phyloP scores from a whole-genome alignment of 1,284 basidiomycete species.

The Rhodotorula sp. region DNA sequence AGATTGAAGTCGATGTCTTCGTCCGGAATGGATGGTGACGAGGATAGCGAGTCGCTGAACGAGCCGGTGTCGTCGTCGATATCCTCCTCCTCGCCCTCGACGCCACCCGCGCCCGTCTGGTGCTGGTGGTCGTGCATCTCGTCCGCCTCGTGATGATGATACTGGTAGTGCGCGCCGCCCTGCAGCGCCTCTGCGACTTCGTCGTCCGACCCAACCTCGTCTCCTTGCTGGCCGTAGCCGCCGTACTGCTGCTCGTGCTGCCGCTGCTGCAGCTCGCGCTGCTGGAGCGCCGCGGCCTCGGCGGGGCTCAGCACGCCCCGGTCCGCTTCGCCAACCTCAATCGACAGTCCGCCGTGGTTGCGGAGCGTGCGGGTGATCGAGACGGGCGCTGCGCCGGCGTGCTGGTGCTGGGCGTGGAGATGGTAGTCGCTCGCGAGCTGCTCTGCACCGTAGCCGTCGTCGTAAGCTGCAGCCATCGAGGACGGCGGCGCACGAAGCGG shows the following conservation, averaged over 20 bases:
- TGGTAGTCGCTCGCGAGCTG: neutral
- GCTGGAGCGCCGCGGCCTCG: neutral
- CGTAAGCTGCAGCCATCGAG: conserved; percentile 2
- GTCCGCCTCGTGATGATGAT: neutral
- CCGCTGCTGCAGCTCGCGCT: neutral
- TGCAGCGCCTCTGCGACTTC: conserved; percentile 11
- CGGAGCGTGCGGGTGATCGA: conserved; percentile 14
- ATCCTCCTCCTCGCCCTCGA: conserved; percentile 32
- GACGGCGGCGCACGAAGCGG: neutral
- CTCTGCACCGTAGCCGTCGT: neutral
- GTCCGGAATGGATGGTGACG: conserved; percentile 79
- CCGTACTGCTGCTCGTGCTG: neutral
- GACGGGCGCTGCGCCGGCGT: neutral
- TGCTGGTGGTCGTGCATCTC: conserved; percentile 10
- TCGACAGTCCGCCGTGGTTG: neutral
- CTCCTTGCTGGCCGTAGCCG: neutral
- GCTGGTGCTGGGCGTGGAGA: neutral
- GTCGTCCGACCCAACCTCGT: conserved; percentile 5
- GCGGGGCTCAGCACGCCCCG: too few species aligned
- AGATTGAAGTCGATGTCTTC: conserved; percentile 88
- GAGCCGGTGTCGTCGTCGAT: conserved; percentile 41
- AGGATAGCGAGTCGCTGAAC: conserved; percentile 56
- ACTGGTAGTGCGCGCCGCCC: conserved; percentile 5
- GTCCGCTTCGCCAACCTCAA: too few species aligned
- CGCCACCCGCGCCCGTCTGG: conserved; percentile 1